A percentile compares a stretch with the other conserved stretches of the same genome.
phyloP scores from a whole-genome alignment of 768 basidiomycete species.

The Boletus pseudopeckii region DNA sequence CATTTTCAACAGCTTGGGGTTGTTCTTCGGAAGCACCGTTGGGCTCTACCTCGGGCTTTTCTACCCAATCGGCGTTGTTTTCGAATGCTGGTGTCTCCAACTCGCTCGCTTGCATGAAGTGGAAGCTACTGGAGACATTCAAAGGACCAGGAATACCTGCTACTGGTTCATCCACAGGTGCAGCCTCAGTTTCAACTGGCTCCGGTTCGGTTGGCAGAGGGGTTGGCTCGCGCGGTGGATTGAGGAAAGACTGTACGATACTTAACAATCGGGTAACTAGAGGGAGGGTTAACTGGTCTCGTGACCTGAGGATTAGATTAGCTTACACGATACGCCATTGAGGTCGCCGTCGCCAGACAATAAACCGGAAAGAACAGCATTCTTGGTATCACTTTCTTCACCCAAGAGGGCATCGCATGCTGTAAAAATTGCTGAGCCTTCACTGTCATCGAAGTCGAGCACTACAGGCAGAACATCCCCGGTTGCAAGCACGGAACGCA shows the following conservation, averaged over 20 bases:
- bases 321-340: conserved; percentile 63
- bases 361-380: conserved; percentile 51
- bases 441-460: conserved; percentile 46
- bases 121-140: conserved; percentile 56
- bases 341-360: conserved; percentile 56
- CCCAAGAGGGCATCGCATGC: conserved; percentile 54
- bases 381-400: conserved; percentile 49
- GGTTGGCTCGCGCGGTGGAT: conserved; percentile 39
- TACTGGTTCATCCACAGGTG: conserved; percentile 30
- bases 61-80: conserved; percentile 54
- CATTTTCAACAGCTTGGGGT: conserved; percentile 8
- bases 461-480: conserved; percentile 42
- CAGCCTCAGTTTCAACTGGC: conserved; percentile 30
- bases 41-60: conserved; percentile 40
- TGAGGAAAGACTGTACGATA: conserved; percentile 50
- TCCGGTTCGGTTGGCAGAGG: conserved; percentile 34
- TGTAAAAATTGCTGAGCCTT: conserved; percentile 53
- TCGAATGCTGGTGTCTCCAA: conserved; percentile 56
- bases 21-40: conserved; percentile 17
- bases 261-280: conserved; percentile 61
- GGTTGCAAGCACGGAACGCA: conserved; percentile 48
- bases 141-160: conserved; percentile 39
- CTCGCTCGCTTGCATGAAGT: conserved; percentile 82
- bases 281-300: conserved; percentile 5
- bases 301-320: not conserved